These are phyloP conservation scores for Gossypium sturtianum DNA, from an alignment of 345 rosid genomes.

Conservation along the genomic window DNA sequence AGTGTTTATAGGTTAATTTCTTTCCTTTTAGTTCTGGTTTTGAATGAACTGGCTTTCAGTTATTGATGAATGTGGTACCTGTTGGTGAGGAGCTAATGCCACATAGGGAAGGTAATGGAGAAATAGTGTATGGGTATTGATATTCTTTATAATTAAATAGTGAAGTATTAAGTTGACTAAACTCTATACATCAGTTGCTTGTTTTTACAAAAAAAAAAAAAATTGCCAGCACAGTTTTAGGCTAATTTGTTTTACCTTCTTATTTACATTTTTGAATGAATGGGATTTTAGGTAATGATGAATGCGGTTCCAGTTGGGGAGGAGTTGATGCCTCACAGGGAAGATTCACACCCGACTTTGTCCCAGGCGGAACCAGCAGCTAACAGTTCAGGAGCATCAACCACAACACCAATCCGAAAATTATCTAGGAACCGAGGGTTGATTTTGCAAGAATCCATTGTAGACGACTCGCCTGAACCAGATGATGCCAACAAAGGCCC, in stretches of 20 bases:
- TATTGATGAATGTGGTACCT: conserved; percentile 49
- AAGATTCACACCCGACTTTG: conserved; percentile 10
- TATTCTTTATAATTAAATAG: not conserved
- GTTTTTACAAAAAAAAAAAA: not conserved
- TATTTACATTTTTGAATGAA: not conserved
- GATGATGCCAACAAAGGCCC: conserved; percentile 18
- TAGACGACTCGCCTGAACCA: conserved; percentile 59
- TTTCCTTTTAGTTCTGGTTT: not conserved
- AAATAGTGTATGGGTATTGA: not conserved
- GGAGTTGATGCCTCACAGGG: conserved; percentile 76
- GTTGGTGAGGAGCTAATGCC: conserved; percentile 82
- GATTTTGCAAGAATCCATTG: conserved; percentile 53
- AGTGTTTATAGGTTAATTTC: not conserved
- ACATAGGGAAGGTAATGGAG: conserved; percentile 24
- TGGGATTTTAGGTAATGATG: conserved; percentile 45
- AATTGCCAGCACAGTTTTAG: not conserved
- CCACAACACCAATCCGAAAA: conserved; percentile 77
- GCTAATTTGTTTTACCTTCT: conserved; percentile 1
- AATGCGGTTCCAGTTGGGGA: conserved; percentile 46
- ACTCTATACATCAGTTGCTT: not conserved
- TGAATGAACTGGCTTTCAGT: conserved; percentile 26
- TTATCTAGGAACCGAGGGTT: conserved; percentile 72
- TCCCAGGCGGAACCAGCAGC: conserved; percentile 30
- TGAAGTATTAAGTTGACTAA: not conserved
- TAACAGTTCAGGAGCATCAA: conserved; percentile 20